These are phyloP conservation scores for Petunia axillaris DNA, from an alignment of 257 asterid species.

Conservation along the genomic window DNA sequence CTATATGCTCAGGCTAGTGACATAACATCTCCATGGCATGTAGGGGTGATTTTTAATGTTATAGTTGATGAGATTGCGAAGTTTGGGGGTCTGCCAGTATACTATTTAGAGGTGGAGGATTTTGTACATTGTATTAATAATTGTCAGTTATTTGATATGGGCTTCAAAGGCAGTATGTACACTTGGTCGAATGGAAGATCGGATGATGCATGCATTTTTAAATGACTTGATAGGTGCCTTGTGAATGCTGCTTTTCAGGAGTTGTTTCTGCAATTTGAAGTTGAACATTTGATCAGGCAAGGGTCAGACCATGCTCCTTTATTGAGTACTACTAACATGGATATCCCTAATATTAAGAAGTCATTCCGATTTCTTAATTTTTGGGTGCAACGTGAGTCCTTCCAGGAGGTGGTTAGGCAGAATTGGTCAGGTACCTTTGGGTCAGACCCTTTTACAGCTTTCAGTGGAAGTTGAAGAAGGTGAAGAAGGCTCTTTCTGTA, in stretches of 20 bases:
- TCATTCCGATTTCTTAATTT: background rate
- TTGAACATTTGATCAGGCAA: no score
- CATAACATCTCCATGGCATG: background rate
- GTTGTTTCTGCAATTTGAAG: no score
- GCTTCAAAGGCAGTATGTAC: background rate
- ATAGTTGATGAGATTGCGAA: background rate
- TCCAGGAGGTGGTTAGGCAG: background rate
- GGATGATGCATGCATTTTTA: background rate
- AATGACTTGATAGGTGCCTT: no score
- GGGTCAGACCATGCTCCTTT: no score
- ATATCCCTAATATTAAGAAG: background rate
- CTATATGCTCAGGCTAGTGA: background rate
- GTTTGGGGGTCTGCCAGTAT: background rate
- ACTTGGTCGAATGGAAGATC: no score
- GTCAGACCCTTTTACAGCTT: background rate
- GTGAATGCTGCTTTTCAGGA: no score
- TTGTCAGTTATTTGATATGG: background rate
- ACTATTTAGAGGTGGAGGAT: background rate
- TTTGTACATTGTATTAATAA: background rate
- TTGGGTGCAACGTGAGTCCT: background rate
- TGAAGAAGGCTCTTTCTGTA: no score
- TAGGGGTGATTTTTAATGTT: background rate
- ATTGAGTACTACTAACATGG: background rate
- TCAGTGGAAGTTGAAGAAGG: no score
- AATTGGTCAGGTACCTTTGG: background rate